These are phyloP conservation scores for Pelargonium fulgidum DNA, from an alignment of 441 rosid genomes.

Conservation along the genomic window DNA sequence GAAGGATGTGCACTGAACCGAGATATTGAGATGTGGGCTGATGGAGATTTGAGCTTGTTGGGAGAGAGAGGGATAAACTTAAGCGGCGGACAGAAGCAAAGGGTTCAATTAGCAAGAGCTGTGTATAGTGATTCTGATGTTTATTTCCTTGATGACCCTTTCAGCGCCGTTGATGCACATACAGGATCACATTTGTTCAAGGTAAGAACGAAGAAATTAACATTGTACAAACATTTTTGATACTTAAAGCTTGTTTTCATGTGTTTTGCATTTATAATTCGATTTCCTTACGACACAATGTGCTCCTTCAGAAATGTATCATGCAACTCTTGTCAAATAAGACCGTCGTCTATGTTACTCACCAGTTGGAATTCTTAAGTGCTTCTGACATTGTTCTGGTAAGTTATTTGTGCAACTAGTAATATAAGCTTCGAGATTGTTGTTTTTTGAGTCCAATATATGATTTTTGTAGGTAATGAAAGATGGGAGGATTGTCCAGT, in stretches of 20 bases:
- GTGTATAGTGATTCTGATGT: conserved; percentile 56
- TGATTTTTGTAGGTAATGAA: conserved; percentile 76
- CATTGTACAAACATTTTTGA: too few relatives aligned
- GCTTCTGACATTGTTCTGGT: conserved; percentile 95
- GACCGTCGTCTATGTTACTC: conserved; percentile 81
- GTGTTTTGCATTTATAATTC: too few relatives aligned
- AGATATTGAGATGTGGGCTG: conserved; percentile 73
- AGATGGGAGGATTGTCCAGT: conserved; percentile 81
- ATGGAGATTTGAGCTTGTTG: conserved; percentile 74
- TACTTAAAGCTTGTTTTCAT: conserved; percentile 12
- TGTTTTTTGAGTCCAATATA: conserved; percentile 31
- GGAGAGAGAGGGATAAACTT: conserved; percentile 79
- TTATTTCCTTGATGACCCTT: conserved; percentile 80
- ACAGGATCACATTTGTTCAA: conserved; percentile 85
- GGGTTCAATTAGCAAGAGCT: conserved; percentile 67
- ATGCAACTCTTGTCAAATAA: conserved; percentile 78
- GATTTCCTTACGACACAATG: too few relatives aligned
- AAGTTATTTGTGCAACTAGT: conserved; percentile 24
- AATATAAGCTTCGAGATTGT: too few relatives aligned
- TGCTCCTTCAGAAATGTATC: conserved; percentile 83
- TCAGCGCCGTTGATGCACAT: conserved; percentile 98
- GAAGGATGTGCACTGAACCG: conserved; percentile 75
- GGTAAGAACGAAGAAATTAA: too few relatives aligned
- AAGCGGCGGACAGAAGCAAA: conserved; percentile 73
- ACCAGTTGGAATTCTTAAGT: conserved; percentile 97